Evolutionary conservation across 2,329 filamentous ascomycete species (phyloP), one percentile per base, ranked within the genome.

Genomic region (Hypomyces rosellus): DNA sequence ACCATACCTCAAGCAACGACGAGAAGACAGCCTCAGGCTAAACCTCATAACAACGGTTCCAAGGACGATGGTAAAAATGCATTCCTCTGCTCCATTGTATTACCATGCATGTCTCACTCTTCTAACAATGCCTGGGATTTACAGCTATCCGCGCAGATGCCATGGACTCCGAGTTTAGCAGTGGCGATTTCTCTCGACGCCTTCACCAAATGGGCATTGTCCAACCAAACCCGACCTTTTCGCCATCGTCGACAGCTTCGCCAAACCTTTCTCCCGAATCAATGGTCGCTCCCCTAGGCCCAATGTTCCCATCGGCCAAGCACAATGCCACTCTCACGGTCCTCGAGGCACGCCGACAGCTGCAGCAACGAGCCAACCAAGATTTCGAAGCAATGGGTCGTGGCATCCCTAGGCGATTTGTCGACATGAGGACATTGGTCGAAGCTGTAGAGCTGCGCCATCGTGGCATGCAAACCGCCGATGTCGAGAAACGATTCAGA

Each of bases 131-230:
- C 40, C n/a, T 5, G 5, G 34, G 9, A 25, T 18, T 45, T 34
- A 20, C 47, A 76, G 72, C 68, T 9, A 68, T 73, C 53, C 65
- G 60, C 48, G 60, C 67, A 37, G 71, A 76, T 51, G 64, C 64
- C 34, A 57, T 59, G 53, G 69, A 74, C 51, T 69, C 74, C n/a
- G 69, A 76, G 57, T 59, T 63, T 34, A 54, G 65, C 15, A 64
- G 69, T 41, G 61, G 67, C n/a, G 72, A 66, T 54, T 81, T 78
- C 62, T 73, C 77, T 8, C 65, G 66, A 45, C 76, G 78, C 14
- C 70, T 82, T 5, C 70, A 70, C 22, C 65, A 76, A 54, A 79
- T 82, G 72, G 78, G 78, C 59, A 67, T 80, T 30, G 77, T 71
- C 8, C 70, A 76, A 43, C 77, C 78, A 4, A 77, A 75, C 55